Conservation (phyloP, 345 rosid species). For the Microcos paniculata region DNA sequence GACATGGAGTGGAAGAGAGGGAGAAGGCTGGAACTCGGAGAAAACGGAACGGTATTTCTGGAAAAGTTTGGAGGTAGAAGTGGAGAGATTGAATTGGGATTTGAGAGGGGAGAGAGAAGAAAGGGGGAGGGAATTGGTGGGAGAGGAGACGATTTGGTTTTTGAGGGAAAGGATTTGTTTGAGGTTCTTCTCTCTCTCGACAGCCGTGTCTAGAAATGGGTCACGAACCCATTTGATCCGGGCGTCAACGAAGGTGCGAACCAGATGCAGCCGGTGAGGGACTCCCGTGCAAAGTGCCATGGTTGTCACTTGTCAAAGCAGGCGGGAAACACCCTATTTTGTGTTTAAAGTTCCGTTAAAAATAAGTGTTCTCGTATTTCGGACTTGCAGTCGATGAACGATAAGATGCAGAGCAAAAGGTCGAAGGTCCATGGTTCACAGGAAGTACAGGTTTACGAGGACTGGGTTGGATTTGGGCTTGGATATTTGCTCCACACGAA, state of each 20-base stretch:
- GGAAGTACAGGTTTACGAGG: too few relatives aligned
- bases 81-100: conserved; percentile 44
- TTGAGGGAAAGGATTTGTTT: conserved; percentile 57
- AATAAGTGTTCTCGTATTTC: too few relatives aligned
- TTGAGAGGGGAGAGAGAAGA: conserved; percentile 62
- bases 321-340: not conserved
- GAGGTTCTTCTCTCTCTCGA: conserved; percentile 60
- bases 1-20: conserved; percentile 62
- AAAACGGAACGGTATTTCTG: conserved; percentile 53
- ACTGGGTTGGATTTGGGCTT: too few relatives aligned
- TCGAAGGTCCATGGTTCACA: too few relatives aligned
- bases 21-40: conserved; percentile 62
- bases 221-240: conserved; percentile 76
- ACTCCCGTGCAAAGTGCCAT: conserved; percentile 16
- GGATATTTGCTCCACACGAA: too few relatives aligned
- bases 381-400: too few relatives aligned
- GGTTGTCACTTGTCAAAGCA: not conserved
- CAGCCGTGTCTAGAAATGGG: conserved; percentile 50
- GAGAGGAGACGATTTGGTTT: conserved; percentile 58
- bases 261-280: conserved; percentile 31
- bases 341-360: not conserved
- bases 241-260: conserved; percentile 60
- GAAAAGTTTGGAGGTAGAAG: conserved; percentile 40
- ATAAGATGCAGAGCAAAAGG: not conserved
- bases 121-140: conserved; percentile 58